These are phyloP conservation scores for Verticillium nubilum DNA, from an alignment of 2,329 filamentous ascomycete genomes.

Conservation along the genomic window DNA sequence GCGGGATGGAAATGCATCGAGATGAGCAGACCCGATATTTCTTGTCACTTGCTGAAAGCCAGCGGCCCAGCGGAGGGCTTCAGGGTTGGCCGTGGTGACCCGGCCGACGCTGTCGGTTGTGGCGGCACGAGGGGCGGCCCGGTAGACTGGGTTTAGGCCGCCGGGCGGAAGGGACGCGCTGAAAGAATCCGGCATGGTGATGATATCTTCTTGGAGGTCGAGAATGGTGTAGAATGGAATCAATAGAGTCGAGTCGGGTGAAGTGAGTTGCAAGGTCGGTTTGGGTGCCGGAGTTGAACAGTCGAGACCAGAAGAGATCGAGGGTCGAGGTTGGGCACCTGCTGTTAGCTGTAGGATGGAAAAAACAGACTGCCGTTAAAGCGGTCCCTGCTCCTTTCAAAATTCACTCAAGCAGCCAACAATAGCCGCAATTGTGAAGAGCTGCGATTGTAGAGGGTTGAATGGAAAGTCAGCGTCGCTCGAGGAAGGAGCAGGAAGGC, in stretches of 20 bases:
- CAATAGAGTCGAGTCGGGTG: not conserved
- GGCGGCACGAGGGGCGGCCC: not conserved
- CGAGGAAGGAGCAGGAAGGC: not conserved
- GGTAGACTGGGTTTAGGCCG: not conserved
- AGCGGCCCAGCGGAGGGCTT: not conserved
- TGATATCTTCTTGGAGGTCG: not conserved
- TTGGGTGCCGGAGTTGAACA: not conserved
- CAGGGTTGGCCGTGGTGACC: not conserved
- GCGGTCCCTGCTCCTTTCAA: not conserved
- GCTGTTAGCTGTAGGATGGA: not conserved
- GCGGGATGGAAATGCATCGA: not conserved
- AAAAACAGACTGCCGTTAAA: not conserved
- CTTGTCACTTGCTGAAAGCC: not conserved
- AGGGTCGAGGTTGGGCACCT: not conserved
- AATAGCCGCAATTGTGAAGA: not conserved
- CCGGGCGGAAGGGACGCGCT: not conserved
- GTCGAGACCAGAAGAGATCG: not conserved
- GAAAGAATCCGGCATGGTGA: not conserved
- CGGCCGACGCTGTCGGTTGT: not conserved
- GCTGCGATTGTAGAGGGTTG: not conserved
- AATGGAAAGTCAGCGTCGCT: not conserved
- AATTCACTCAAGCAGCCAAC: not conserved
- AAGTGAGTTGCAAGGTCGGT: not conserved
- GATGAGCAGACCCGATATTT: not conserved
- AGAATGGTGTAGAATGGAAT: not conserved